Evolutionary conservation across 2,329 filamentous ascomycete genomes (phyloP).

Genomic region (Pezicula rhizophila): DNA sequence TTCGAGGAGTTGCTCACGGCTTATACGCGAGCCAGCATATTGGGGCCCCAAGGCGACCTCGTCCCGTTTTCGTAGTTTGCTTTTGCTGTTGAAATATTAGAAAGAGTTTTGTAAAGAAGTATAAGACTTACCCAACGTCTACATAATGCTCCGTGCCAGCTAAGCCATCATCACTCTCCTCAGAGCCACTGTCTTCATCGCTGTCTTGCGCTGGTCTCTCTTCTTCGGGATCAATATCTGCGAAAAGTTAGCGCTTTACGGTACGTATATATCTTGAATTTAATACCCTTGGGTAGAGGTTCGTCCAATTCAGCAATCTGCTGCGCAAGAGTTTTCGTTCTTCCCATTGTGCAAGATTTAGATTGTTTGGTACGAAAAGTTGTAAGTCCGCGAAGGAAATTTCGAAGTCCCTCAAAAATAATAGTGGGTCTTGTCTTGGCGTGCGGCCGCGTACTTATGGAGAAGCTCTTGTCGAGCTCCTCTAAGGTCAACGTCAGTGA

Average conservation of each 20-base stretch:
- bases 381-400: conserved; percentile 11
- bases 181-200: conserved; percentile 36
- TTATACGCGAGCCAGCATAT: conserved; percentile 74
- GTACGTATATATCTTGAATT: background rate
- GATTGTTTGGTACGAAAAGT: conserved; percentile 11
- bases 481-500: background rate
- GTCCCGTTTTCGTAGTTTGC: conserved; percentile 72
- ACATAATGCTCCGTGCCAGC: conserved; percentile 83
- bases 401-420: conserved; percentile 17
- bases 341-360: conserved; percentile 38
- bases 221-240: conserved; percentile 35
- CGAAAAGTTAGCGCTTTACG: conserved; percentile 7
- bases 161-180: conserved; percentile 45
- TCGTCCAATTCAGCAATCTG: conserved; percentile 58
- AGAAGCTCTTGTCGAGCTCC: conserved; percentile 9
- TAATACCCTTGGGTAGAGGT: conserved; percentile 50
- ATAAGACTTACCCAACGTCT: conserved; percentile 54
- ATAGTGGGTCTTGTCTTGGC: conserved; percentile 9
- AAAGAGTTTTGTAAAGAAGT: background rate
- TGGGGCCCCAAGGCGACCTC: conserved; percentile 65
- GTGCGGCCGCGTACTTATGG: conserved; percentile 14
- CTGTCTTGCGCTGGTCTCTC: conserved; percentile 18
- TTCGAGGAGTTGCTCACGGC: conserved; percentile 57
- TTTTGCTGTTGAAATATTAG: conserved; percentile 51
- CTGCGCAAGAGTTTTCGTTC: conserved; percentile 44